Evolutionary conservation across 78 protist genomes (phyloP).

Genomic region (Pelomyxa schiedti): DNA sequence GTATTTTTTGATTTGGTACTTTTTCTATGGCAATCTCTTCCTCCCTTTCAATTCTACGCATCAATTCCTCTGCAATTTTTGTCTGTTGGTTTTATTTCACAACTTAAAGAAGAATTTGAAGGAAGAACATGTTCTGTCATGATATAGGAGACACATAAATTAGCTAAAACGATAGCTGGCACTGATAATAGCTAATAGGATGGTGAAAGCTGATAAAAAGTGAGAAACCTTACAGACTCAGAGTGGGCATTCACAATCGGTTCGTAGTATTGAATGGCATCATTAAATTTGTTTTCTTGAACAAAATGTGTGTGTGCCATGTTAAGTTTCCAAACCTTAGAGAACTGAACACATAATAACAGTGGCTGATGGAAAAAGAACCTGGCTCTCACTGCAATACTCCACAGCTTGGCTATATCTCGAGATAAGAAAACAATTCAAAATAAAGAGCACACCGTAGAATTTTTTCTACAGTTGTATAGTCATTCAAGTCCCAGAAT

Average conservation of each 20-base stretch:
- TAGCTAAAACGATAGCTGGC: constrained; percentile 65
- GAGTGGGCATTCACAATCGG: constrained; percentile 26
- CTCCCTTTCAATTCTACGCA: constrained; percentile 46
- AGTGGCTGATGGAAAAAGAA: constrained; percentile 46
- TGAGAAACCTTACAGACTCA: neutral
- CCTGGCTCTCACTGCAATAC: neutral
- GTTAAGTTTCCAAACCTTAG: constrained; percentile 62
- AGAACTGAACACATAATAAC: constrained; percentile 60
- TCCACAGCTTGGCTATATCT: too few species aligned
- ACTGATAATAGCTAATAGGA: constrained; percentile 11
- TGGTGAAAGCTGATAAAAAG: too few species aligned
- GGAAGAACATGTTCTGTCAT: too few species aligned
- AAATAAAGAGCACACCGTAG: neutral
- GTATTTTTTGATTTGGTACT: constrained; percentile 38
- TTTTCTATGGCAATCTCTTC: constrained; percentile 31
- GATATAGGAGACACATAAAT: constrained; percentile 66
- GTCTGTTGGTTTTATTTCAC: too few species aligned
- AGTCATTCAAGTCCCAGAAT: constrained; percentile 68
- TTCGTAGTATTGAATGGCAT: constrained; percentile 65
- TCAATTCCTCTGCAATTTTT: constrained; percentile 58
- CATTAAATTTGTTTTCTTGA: constrained; percentile 53
- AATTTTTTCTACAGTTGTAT: constrained; percentile 33
- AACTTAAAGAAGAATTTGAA: too few species aligned
- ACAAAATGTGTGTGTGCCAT: constrained; percentile 71
- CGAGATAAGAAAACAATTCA: neutral